phyloP scores from a whole-genome alignment of 306 rosid species.

The Cicer chorassanicum region DNA sequence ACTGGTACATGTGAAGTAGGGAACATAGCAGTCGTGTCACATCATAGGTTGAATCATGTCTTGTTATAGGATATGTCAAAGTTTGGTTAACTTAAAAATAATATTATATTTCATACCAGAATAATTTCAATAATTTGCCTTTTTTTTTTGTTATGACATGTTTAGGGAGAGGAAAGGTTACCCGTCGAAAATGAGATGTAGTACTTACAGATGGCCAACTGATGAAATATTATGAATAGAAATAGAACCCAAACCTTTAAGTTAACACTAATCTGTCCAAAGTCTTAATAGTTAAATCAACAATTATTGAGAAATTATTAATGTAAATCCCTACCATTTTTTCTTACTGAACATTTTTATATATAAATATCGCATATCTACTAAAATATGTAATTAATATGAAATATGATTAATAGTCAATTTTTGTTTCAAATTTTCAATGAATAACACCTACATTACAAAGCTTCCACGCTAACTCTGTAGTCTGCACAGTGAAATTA shows the following conservation, averaged over 20 bases:
- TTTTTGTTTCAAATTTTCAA: no score
- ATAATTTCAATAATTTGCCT: no score
- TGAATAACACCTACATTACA: no score
- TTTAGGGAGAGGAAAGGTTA: no score
- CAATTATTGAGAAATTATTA: neutral
- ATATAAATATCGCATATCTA: neutral
- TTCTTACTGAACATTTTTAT: neutral
- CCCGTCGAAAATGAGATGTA: neutral
- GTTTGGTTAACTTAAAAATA: neutral
- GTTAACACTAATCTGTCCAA: neutral
- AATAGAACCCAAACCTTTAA: neutral
- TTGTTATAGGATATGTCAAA: neutral
- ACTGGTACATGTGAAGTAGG: neutral
- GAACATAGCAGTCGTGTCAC: neutral
- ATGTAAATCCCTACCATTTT: neutral
- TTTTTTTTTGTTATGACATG: no score
- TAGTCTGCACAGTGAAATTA: no score
- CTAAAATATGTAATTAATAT: no score
- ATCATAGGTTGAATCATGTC: neutral
- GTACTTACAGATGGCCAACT: constrained; percentile 1
- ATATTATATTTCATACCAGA: no score
- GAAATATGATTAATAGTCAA: no score
- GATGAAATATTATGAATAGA: neutral
- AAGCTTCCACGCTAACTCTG: neutral
- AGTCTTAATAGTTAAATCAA: neutral